phyloP scores from a whole-genome alignment of 2,329 filamentous ascomycete species.

The Paracoccidioides brasiliensis region DNA sequence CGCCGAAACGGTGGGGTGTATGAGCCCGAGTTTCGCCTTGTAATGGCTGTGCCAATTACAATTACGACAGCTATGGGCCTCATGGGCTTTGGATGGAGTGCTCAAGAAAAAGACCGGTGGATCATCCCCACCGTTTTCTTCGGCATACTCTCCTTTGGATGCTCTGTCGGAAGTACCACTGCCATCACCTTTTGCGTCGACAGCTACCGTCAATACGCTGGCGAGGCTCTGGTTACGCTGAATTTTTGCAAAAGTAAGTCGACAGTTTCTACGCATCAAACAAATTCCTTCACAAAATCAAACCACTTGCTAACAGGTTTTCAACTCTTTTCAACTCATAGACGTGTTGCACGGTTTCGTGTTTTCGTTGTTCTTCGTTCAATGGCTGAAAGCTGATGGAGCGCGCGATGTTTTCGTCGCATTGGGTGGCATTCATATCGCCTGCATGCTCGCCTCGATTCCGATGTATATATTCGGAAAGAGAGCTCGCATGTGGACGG shows the following conservation, averaged over 20 bases:
- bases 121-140: constrained; percentile 92
- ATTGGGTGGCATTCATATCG: constrained; percentile 74
- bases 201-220: constrained; percentile 83
- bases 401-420: constrained; percentile 67
- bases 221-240: constrained; percentile 83
- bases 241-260: constrained; percentile 75
- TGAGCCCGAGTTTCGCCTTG: constrained; percentile 81
- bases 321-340: neutral
- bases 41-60: constrained; percentile 73
- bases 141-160: constrained; percentile 82
- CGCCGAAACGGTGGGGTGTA: constrained; percentile 83
- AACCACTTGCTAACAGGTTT: constrained; percentile 10
- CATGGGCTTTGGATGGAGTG: constrained; percentile 96
- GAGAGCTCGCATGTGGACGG: constrained; percentile 85
- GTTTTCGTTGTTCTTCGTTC: constrained; percentile 76
- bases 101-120: constrained; percentile 59
- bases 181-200: constrained; percentile 91
- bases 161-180: constrained; percentile 77
- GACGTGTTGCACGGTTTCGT: constrained; percentile 79
- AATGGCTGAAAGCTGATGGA: constrained; percentile 66
- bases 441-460: constrained; percentile 59
- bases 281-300: neutral
- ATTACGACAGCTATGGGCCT: constrained; percentile 70
- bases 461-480: constrained; percentile 95
- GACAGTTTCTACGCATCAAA: neutral